phyloP scores from a whole-genome alignment of 1,139 yeast species.

The Blastobotrys arbuscula region DNA sequence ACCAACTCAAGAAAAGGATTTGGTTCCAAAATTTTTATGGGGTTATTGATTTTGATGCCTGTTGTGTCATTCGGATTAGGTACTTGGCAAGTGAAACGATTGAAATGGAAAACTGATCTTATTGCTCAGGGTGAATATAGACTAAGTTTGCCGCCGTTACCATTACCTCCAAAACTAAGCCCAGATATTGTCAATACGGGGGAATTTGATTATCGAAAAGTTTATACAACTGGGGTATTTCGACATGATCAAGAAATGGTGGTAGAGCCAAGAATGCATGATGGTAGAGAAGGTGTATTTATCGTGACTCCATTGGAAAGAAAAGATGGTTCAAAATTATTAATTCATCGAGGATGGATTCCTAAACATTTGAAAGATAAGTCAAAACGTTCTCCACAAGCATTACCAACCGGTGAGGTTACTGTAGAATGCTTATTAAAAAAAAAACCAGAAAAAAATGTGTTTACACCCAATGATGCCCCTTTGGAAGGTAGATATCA shows the following conservation, averaged over 20 bases:
- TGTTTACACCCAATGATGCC: slow-evolving; percentile 74
- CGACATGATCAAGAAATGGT: slow-evolving; percentile 84
- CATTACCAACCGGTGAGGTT: slow-evolving; percentile 70
- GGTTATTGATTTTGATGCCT: slow-evolving; percentile 66
- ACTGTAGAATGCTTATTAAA: slow-evolving; percentile 70
- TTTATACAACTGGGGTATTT: slow-evolving; percentile 66
- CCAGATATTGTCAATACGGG: slow-evolving; percentile 43
- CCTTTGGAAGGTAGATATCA: slow-evolving; percentile 51
- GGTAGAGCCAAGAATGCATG: slow-evolving; percentile 80
- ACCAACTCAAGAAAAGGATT: slow-evolving; percentile 38
- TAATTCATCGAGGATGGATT: slow-evolving; percentile 93
- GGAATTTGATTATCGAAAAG: slow-evolving; percentile 77
- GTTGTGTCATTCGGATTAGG: slow-evolving; percentile 80
- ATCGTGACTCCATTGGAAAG: slow-evolving; percentile 80
- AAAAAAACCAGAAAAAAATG: slow-evolving; percentile 62
- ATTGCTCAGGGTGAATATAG: slow-evolving; percentile 80
- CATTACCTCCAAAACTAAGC: slow-evolving; percentile 48
- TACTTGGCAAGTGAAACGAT: slow-evolving; percentile 85
- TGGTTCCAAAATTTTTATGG: slow-evolving; percentile 33
- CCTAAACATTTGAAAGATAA: slow-evolving; percentile 68
- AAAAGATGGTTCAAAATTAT: slow-evolving; percentile 60
- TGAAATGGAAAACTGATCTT: slow-evolving; percentile 83
- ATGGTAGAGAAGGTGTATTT: slow-evolving; percentile 73
- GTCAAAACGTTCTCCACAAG: slow-evolving; percentile 44
- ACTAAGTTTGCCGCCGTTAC: slow-evolving; percentile 65